Evolutionary conservation across 192 early-diverging fungal genomes (phyloP).

Genomic region (Backusella liffmaniae): DNA sequence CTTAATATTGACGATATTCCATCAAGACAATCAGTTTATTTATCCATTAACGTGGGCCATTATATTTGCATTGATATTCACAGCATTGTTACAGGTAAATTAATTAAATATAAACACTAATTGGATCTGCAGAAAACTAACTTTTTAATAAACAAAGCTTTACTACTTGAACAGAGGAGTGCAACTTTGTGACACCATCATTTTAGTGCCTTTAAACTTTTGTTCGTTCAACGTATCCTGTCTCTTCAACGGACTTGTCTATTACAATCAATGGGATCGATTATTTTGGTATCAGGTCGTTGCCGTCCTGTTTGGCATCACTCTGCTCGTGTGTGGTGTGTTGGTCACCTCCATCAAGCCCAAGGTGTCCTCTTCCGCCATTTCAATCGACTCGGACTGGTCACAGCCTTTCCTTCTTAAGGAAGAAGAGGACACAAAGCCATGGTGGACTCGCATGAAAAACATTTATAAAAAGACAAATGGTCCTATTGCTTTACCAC

Average conservation of each 20-base stretch:
- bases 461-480: background rate
- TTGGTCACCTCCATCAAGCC: slow-evolving; percentile 58
- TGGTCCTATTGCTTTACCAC: background rate
- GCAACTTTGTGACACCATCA: slow-evolving; percentile 74
- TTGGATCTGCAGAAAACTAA: background rate
- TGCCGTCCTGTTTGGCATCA: slow-evolving; percentile 67
- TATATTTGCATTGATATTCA: slow-evolving; percentile 57
- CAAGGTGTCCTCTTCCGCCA: background rate
- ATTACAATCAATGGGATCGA: slow-evolving; percentile 71
- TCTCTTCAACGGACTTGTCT: slow-evolving; percentile 74
- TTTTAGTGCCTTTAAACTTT: slow-evolving; percentile 73
- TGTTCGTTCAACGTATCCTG: slow-evolving; percentile 75
- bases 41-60: slow-evolving; percentile 71
- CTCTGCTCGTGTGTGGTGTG: slow-evolving; percentile 64
- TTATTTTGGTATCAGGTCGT: slow-evolving; percentile 62
- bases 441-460: slow-evolving; percentile 7
- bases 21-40: slow-evolving; percentile 68
- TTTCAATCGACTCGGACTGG: background rate
- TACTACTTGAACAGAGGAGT: slow-evolving; percentile 78
- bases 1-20: slow-evolving; percentile 55
- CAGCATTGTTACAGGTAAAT: slow-evolving; percentile 57
- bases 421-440: background rate
- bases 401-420: background rate
- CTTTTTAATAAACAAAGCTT: slow-evolving; percentile 34
- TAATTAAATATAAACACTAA: background rate